These are phyloP conservation scores for Metarhizium anisopliae DNA, from an alignment of 2,329 filamentous ascomycete genomes.

Conservation along the genomic window DNA sequence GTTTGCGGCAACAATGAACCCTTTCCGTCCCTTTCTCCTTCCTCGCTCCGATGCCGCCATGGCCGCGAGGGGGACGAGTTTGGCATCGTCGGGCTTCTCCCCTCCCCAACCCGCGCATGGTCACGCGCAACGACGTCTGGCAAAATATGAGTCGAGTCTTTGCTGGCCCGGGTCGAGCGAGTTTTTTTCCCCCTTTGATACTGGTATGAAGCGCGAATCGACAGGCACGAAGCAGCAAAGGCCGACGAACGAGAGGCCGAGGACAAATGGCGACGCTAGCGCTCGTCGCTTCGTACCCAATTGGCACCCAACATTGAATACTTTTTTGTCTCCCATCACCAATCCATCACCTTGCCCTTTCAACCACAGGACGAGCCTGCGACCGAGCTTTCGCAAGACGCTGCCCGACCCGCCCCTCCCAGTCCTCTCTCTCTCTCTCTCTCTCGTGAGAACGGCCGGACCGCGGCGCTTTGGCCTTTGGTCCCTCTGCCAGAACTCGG, in stretches of 20 bases:
- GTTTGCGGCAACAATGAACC: too few species aligned
- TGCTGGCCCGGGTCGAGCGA: too few species aligned
- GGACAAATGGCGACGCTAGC: neutral
- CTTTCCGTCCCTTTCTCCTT: too few species aligned
- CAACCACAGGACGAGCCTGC: neutral
- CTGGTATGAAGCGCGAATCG: neutral
- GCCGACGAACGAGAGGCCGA: too few species aligned
- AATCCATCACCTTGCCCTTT: too few species aligned
- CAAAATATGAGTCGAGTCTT: too few species aligned
- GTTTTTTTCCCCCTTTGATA: too few species aligned
- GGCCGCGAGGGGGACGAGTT: too few species aligned
- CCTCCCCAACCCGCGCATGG: too few species aligned
- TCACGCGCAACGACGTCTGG: too few species aligned
- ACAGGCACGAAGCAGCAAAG: neutral
- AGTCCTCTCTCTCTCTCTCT: neutral
- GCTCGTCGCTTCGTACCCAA: constrained; percentile 3
- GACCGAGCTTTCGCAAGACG: neutral
- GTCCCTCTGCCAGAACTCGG: neutral
- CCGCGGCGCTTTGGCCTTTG: neutral
- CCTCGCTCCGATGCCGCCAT: too few species aligned
- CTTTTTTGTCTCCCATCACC: neutral
- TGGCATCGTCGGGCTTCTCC: too few species aligned
- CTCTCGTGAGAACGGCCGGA: neutral
- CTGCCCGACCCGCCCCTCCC: constrained; percentile 7
- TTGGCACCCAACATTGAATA: constrained; percentile 6